These are phyloP conservation scores for Fusarium clavum DNA, from an alignment of 2,329 filamentous ascomycete species.

Conservation along the genomic window DNA sequence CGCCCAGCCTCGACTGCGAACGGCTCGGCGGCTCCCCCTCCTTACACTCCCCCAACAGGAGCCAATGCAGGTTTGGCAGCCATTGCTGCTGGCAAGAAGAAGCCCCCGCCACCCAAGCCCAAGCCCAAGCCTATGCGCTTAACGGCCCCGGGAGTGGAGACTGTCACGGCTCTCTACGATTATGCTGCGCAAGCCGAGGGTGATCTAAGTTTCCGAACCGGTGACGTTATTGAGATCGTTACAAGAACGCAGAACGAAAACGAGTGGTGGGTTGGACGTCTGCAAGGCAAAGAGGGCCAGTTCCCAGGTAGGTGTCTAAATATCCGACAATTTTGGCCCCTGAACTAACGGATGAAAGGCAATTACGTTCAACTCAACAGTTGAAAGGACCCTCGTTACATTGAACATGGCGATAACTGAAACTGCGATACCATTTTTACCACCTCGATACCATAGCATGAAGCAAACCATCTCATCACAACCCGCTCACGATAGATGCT, in stretches of 20 bases:
- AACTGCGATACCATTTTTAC: slow-evolving; percentile 15
- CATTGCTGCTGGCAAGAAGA: slow-evolving; percentile 68
- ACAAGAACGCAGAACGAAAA: slow-evolving; percentile 88
- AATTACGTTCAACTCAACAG: slow-evolving; percentile 61
- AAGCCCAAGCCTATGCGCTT: slow-evolving; percentile 84
- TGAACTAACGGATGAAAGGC: slow-evolving; percentile 53
- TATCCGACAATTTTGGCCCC: background rate
- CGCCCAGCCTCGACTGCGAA: slow-evolving; percentile 52
- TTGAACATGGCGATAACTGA: background rate
- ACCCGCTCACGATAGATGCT: slow-evolving; percentile 26
- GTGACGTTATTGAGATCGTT: slow-evolving; percentile 91
- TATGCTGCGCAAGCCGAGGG: slow-evolving; percentile 96
- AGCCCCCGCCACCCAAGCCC: slow-evolving; percentile 74
- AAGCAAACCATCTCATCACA: slow-evolving; percentile 21
- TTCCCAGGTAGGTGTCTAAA: slow-evolving; percentile 81
- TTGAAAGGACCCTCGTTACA: slow-evolving; percentile 21
- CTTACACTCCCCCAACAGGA: slow-evolving; percentile 68
- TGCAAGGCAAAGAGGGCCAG: slow-evolving; percentile 85
- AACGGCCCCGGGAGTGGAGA: slow-evolving; percentile 75
- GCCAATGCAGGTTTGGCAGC: slow-evolving; percentile 58
- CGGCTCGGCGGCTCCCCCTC: slow-evolving; percentile 74
- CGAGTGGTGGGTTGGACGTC: slow-evolving; percentile 94
- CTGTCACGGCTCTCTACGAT: slow-evolving; percentile 91
- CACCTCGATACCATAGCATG: slow-evolving; percentile 26
- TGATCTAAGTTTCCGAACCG: slow-evolving; percentile 88